Conservation (phyloP, 176 grass and related monocot genomes). For the Themeda triandra region DNA sequence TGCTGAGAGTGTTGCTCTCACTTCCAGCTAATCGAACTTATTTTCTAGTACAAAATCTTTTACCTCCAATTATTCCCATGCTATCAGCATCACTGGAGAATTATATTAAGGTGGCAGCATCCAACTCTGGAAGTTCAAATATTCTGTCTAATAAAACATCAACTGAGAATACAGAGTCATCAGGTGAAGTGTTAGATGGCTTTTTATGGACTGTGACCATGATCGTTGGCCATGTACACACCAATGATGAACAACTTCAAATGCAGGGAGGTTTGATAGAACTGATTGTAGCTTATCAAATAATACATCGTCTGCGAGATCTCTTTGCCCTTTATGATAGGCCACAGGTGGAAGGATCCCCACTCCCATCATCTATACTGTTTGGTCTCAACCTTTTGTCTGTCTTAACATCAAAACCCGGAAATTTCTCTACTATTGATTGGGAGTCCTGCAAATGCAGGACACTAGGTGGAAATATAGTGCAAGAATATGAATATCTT, state of each 20-base stretch:
- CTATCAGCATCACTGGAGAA: slow-evolving; percentile 93
- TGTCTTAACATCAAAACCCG: slow-evolving; percentile 86
- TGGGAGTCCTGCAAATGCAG: slow-evolving; percentile 88
- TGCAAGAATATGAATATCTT: slow-evolving; percentile 66
- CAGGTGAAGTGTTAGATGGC: slow-evolving; percentile 87
- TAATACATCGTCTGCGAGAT: slow-evolving; percentile 92
- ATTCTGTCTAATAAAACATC: slow-evolving; percentile 58
- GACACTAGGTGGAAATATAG: slow-evolving; percentile 34
- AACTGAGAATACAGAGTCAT: slow-evolving; percentile 72
- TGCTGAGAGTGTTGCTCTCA: slow-evolving; percentile 72
- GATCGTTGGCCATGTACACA: slow-evolving; percentile 78
- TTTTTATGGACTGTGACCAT: slow-evolving; percentile 88
- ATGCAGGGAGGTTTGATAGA: slow-evolving; percentile 94
- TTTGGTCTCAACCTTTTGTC: slow-evolving; percentile 84
- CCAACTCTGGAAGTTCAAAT: slow-evolving; percentile 60
- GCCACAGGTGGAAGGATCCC: slow-evolving; percentile 97
- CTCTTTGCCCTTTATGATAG: slow-evolving; percentile 97
- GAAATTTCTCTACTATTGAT: slow-evolving; percentile 77
- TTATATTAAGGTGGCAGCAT: slow-evolving; percentile 98
- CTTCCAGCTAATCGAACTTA: slow-evolving; percentile 87
- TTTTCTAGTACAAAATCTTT: slow-evolving; percentile 95
- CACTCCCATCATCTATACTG: slow-evolving; percentile 92
- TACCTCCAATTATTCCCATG: slow-evolving; percentile 98
- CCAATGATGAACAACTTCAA: slow-evolving; percentile 70
- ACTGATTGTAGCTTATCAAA: slow-evolving; percentile 95